Evolutionary conservation across 176 grass and related monocot genomes (phyloP), one percentile per base, ranked within the genome.

Genomic region (Oryza glumipatula): DNA sequence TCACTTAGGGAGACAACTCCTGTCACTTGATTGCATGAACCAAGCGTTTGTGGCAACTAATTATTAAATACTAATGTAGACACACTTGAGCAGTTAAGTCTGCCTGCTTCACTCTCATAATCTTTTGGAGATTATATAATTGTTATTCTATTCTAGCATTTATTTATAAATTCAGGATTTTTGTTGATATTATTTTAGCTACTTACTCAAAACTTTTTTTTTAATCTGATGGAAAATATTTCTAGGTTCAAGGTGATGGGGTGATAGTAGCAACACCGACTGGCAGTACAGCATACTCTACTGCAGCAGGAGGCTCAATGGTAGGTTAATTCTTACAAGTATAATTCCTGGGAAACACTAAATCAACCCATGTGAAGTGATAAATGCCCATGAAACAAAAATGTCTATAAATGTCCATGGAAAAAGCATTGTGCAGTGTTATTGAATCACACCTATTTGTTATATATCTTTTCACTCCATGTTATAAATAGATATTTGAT

Each of bases 241-340:
- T 90, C 9, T 92, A 99, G 97, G 97, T 99, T 78, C 97, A 99
- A 96, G 97, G 91, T 64, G 97, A 99, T 86, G 97, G 97, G 47
- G 94, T 99, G 39, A 99, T 99, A 92, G 90, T 99, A 83, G 97
- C 97, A 83, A 99, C 94, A 67, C 92, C 97, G 39, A 99, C 97
- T 82, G 97, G 94, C 65, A 96, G 94, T 74, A 99, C 97, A 16
- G 97, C 97, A 64, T 99, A 99, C 85, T 99, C 97, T 63, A 99
- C 97, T 77, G 86, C 97, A 80, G 97, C 97, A 79, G 97, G 97
- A 66, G 97, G 97, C 2, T 99, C 97, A 64, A 99, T 99, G 97
- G 94, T 99, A 81, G 4, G 80, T 84, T 75, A 75, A 56, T 65
- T 52, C 43, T 71, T 90, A 7, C 45, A 81, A 45, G 16, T 41